Percentiles rank a stretch among this genome's conserved stretches.
Evolutionary conservation across 1,284 basidiomycete genomes (phyloP).

Genomic region (Farysia itapuensis): DNA sequence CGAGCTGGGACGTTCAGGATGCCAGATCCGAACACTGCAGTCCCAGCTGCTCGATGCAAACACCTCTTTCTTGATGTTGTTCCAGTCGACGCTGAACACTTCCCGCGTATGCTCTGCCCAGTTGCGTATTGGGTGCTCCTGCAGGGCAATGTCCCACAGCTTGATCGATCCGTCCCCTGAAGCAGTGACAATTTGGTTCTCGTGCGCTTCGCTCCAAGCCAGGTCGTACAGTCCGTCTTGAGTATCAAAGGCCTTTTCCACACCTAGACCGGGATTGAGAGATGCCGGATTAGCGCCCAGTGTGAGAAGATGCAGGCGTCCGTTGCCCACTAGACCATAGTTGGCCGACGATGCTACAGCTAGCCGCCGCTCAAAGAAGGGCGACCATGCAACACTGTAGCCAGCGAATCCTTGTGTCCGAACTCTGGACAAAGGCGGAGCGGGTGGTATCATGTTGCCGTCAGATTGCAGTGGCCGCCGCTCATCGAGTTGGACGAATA

Average conservation of each 20-base stretch:
- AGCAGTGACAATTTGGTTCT: slow-evolving; percentile 86
- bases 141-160: slow-evolving; percentile 84
- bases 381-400: slow-evolving; percentile 85
- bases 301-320: slow-evolving; percentile 60
- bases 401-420: slow-evolving; percentile 71
- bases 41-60: slow-evolving; percentile 89
- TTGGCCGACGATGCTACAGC: slow-evolving; percentile 90
- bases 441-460: slow-evolving; percentile 6
- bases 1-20: slow-evolving; percentile 75
- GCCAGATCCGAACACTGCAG: slow-evolving; percentile 86
- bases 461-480: no score
- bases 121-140: slow-evolving; percentile 83
- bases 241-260: slow-evolving; percentile 70
- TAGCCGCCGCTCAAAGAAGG: slow-evolving; percentile 78
- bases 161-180: slow-evolving; percentile 89
- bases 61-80: slow-evolving; percentile 84
- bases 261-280: slow-evolving; percentile 5
- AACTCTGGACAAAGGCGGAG: slow-evolving; percentile 22
- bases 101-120: slow-evolving; percentile 94
- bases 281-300: slow-evolving; percentile 3
- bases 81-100: slow-evolving; percentile 96
- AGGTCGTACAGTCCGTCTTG: slow-evolving; percentile 91
- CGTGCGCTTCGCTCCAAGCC: slow-evolving; percentile 89
- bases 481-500: no score
- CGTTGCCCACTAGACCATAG: slow-evolving; percentile 93